Evolutionary conservation across 169 alveolate species (phyloP), one percentile per base, ranked within the genome.

Genomic region (Plasmodium sp.): DNA sequence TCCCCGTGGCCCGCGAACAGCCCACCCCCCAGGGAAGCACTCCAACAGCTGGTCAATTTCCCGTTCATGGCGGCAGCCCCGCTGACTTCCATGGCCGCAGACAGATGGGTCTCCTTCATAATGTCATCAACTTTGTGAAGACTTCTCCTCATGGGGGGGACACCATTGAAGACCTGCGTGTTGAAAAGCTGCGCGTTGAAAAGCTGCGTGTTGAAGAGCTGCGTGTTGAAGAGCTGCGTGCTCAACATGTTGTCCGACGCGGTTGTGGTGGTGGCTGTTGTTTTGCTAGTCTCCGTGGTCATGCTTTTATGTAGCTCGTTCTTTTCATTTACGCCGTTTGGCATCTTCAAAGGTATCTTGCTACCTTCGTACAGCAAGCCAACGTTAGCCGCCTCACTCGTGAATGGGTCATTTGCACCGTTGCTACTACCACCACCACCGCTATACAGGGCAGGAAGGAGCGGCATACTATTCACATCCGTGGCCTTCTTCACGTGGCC

Each of bases 221-320:
- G 81, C n/a, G 93, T 39, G 31, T 51, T 86, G 27, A 75, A 86
- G 14, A 86, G 31, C 22, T 75, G 81, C 33, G 93, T 39, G 31
- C 41, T 86, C 34, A 86, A 6, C 33, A 86, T 48, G 77, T 33
- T 86, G 33, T 86, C 93, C 34, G 86, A 71, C 14, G 73, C 16
- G 33, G 84, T 86, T 33, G 84, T 86, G 33, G 43, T 86, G 5
- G 93, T 71, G 3, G 81, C 85, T 10, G 86, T 77, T 51, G 93
- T 75, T 51, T 86, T 86, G 31, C 36, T 86, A 5, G 86, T 86
- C 81, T 86, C 93, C 33, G 51, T 71, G 45, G 56, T 86, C 91
- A 90, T 90, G 74, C 51, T 48, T 33, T 90, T 90, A 39, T 81
- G 81, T 79, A 79, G 43, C 7, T 34, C 62, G 31, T 85, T 81